A percentile compares a stretch with the other conserved stretches of the same genome.
phyloP scores from a whole-genome alignment of 2,329 filamentous ascomycete genomes.

The Huntiella bhutanensis region DNA sequence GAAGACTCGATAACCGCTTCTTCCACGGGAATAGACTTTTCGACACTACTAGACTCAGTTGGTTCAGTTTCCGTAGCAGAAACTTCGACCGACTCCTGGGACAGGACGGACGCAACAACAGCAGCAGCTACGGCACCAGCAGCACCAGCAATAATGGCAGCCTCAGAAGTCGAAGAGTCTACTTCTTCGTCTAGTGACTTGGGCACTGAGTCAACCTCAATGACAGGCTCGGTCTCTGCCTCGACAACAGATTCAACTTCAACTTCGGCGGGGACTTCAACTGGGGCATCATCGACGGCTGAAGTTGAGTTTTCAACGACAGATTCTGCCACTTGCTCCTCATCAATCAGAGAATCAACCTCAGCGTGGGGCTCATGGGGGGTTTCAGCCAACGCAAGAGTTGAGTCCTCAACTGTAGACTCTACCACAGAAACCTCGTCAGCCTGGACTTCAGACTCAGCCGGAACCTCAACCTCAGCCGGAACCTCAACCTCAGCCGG shows the following conservation, averaged over 20 bases:
- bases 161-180: slow-evolving; percentile 1
- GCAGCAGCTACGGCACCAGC: neutral
- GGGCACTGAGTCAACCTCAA: slow-evolving; percentile 1
- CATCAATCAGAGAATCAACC: no score
- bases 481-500: neutral
- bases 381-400: neutral
- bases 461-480: neutral
- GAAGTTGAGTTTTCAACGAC: no score
- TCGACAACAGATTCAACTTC: neutral
- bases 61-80: neutral
- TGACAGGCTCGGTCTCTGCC: neutral
- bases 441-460: neutral
- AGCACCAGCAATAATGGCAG: neutral
- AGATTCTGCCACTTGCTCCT: no score
- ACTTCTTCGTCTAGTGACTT: neutral
- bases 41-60: neutral
- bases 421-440: neutral
- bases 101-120: neutral
- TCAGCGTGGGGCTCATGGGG: no score
- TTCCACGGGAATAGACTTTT: neutral
- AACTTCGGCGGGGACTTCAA: neutral
- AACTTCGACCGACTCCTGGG: neutral
- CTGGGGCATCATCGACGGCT: neutral
- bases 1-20: neutral
- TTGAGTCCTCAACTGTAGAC: neutral